A percentile compares a stretch with the other conserved stretches of the same genome.
Evolutionary conservation across 495 filamentous ascomycete species (phyloP).

Genomic region (Podospora comata): DNA sequence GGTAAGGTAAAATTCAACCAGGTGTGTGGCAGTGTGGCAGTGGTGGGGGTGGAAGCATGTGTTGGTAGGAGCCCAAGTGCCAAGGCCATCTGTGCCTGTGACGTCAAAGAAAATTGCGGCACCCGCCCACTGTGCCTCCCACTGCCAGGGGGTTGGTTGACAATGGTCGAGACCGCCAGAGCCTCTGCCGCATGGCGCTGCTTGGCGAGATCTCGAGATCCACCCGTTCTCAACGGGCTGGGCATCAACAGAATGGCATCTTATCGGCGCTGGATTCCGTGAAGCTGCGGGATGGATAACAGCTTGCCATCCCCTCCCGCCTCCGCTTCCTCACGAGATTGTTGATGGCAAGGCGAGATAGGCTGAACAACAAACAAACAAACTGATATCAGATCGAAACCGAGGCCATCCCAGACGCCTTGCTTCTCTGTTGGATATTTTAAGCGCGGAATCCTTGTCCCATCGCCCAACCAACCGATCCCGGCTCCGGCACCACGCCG

Average conservation of each 20-base stretch:
- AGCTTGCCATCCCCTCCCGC: background rate
- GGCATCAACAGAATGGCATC: conserved; percentile 1
- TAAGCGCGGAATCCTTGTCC: background rate
- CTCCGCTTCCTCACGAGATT: background rate
- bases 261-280: background rate
- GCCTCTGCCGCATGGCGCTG: background rate
- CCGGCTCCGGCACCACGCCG: conserved; percentile 6
- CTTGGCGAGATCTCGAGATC: conserved; percentile 5
- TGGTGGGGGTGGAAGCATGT: conserved; percentile 7
- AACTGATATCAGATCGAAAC: background rate
- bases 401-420: background rate
- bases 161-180: conserved; percentile 2
- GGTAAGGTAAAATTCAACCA: background rate
- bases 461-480: background rate
- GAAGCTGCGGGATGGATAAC: background rate
- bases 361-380: background rate
- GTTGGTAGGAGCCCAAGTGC: conserved; percentile 13
- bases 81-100: conserved; percentile 9
- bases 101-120: conserved; percentile 13
- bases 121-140: conserved; percentile 2
- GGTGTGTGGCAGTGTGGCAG: background rate
- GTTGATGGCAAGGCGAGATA: background rate
- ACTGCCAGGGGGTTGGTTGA: background rate
- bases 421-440: background rate
- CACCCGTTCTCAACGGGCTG: background rate